These are phyloP conservation scores for Acer negundo DNA, from an alignment of 345 rosid genomes.

Conservation along the genomic window DNA sequence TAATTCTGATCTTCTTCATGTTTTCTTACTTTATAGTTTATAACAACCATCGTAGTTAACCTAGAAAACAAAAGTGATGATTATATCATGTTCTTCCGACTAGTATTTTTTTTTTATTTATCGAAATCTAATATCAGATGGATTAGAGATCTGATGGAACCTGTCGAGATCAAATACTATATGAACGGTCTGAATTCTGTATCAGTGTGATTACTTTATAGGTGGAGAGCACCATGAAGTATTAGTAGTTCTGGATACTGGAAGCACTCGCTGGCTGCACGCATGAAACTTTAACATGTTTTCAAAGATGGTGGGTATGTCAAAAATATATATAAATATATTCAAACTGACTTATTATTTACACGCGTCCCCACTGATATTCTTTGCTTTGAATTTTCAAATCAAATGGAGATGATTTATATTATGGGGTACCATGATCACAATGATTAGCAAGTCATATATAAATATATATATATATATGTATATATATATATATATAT, in stretches of 20 bases:
- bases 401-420: neutral
- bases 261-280: neutral
- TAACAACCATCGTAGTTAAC: neutral
- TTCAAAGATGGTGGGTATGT: neutral
- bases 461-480: neutral
- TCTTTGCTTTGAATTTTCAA: neutral
- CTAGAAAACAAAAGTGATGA: too few relatives aligned
- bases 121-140: too few relatives aligned
- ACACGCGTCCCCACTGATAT: conserved; percentile 16
- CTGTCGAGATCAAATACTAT: too few relatives aligned
- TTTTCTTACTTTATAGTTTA: neutral
- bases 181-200: too few relatives aligned
- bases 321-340: neutral
- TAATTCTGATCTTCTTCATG: neutral
- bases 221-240: neutral
- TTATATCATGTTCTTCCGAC: too few relatives aligned
- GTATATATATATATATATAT: conserved; percentile 25
- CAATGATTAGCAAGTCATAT: conserved; percentile 26
- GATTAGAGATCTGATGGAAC: too few relatives aligned
- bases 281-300: conserved; percentile 6
- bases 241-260: neutral
- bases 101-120: too few relatives aligned
- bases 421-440: neutral
- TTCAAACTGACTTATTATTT: neutral
- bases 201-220: too few relatives aligned